Evolutionary conservation across 805 yeast species (phyloP), one percentile per base, ranked within the genome.

Genomic region (Candida pini): DNA sequence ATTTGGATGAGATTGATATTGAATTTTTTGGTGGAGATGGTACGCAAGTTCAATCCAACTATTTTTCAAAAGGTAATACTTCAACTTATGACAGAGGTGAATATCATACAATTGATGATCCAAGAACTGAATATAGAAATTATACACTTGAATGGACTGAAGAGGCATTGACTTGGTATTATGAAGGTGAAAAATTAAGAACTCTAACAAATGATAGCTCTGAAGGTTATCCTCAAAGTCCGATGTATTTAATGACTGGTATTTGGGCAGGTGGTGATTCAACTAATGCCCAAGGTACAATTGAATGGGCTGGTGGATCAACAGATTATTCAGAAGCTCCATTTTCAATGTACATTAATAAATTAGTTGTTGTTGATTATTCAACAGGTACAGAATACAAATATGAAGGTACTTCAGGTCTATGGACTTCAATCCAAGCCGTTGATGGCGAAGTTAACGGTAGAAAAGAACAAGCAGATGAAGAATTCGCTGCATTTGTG

Each of bases 151-250:
- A 87, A 46, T 88, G 96, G 96, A 76, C 80, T 2, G 62, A 73
- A 45, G 80, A 78, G 28, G 51, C 63, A 6, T 62, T 82, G 26
- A 65, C 71, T 7, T 89, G 94, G 88, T 73, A 71, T 38, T 48
- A 86, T 18, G 94, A 89, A 51, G 94, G 90, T 19, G 52, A 44
- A 6, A 65, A 68, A 1, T 76, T 85, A 8, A 76, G 97, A 65
- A 72, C 83, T 2, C 62, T 89, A 35, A 28, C 51, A 9, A 67
- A 74, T 37, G 60, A 64, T 36, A 64, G 78, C 16, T 53, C 73
- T 13, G 69, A 76, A 51, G 95, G 95, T 5, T 89, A 73, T 58
- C 97, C 97, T 28, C 95, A 88, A 62, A 65, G 87, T n/a, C 97
- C 97, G 31, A 85, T 88, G 89, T 69, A 64, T 44, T 54, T 82